phyloP scores from a whole-genome alignment of 75 land plant genomes.

The Picea sitchensis region DNA sequence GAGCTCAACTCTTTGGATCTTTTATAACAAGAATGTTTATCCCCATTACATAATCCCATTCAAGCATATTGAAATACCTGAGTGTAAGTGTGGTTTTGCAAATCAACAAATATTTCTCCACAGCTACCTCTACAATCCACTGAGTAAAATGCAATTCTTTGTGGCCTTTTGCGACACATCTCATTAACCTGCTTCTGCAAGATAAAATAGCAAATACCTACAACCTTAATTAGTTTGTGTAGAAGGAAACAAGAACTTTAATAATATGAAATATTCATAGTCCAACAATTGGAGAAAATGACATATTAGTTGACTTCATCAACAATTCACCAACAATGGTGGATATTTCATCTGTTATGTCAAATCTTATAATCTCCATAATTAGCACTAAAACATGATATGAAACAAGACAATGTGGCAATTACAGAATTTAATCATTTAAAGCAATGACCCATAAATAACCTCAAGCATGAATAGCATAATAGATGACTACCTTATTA shows the following conservation, averaged over 20 bases:
- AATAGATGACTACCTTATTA: not conserved
- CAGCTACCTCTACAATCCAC: slow-evolving; percentile 87
- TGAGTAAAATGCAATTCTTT: slow-evolving; percentile 76
- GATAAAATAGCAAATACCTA: not conserved
- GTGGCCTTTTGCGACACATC: slow-evolving; percentile 70
- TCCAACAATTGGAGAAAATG: not conserved
- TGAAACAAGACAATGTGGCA: too few species aligned
- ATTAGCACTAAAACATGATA: too few species aligned
- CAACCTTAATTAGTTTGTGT: not conserved
- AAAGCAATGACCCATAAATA: too few species aligned
- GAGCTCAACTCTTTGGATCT: not conserved
- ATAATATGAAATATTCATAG: not conserved
- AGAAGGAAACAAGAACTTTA: not conserved
- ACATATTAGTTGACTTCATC: not conserved
- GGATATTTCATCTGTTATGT: too few species aligned
- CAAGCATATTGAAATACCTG: slow-evolving; percentile 27
- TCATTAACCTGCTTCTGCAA: slow-evolving; percentile 74
- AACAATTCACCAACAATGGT: not conserved
- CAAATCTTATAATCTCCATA: too few species aligned
- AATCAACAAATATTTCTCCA: slow-evolving; percentile 95
- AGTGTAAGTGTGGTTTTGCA: slow-evolving; percentile 67
- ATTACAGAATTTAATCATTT: too few species aligned
- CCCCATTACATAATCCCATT: too few species aligned
- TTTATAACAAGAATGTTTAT: too few species aligned
- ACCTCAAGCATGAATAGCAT: too few species aligned